Evolutionary conservation across 805 yeast genomes (phyloP), one percentile per base, ranked within the genome.

Genomic region (Saccharomyces cerevisiae): DNA sequence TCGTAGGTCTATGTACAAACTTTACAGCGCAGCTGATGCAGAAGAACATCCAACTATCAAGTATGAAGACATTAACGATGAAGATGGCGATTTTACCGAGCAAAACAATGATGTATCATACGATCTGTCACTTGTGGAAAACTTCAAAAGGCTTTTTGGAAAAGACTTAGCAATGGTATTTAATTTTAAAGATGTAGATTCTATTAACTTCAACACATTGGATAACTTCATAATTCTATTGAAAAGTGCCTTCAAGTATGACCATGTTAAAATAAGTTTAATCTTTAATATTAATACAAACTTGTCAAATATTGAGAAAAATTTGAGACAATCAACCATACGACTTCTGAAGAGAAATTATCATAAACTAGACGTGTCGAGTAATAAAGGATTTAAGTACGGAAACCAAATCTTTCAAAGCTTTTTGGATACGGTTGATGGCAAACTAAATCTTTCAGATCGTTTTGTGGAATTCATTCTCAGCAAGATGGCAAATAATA

Each of bases 131-230:
- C 51, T 69, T n/a, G 66, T 69, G 4, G 66, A 67, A 53, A 64
- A 67, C 50, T 69, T 67, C 53, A 60, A 64, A 51, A 49, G 47
- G 3, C 41, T 65, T 31, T 69, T 64, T 52, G 63, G 61, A 11
- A 66, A 57, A 51, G 54, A 63, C 31, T 48, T 69, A 41, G 62
- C 65, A 55, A 53, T 69, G 26, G 63, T 68, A 0, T 60, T 68
- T 51, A 69, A 68, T 49, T 64, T 68, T 41, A 69, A 67, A 51
- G 73, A 69, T 50, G 67, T 65, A 14, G 73, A 69, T 51, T 66
- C 72, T 2, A 61, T 68, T 41, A 62, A 61, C 51, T 65, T 60
- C 48, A 59, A 57, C 31, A 58, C 60, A 5, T 54, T 69, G 21
- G 67, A 68, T 52, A 62, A 59, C 54, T 69, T 67, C 52, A 57